phyloP scores from a whole-genome alignment of 1,284 basidiomycete species.

The Microbotryum violaceum region DNA sequence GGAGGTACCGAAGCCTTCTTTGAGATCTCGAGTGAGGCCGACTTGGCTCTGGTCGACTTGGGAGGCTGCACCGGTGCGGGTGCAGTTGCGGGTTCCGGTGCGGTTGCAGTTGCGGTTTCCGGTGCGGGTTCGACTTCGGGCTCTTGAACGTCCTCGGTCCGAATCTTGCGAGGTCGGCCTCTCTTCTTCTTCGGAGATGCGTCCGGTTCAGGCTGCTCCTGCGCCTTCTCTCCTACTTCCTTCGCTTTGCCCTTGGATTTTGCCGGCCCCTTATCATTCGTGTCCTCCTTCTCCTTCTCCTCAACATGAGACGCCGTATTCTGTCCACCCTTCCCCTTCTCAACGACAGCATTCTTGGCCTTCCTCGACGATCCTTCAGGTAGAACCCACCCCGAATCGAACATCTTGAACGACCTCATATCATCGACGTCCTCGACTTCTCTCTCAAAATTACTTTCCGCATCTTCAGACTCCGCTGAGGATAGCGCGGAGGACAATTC shows the following conservation, averaged over 20 bases:
- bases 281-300: conserved; percentile 30
- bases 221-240: conserved; percentile 5
- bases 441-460: background rate
- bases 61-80: too few relatives aligned
- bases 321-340: background rate
- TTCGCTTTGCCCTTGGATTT: conserved; percentile 7
- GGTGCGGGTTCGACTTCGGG: conserved; percentile 8
- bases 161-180: conserved; percentile 11
- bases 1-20: too few relatives aligned
- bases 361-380: too few relatives aligned
- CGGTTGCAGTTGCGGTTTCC: background rate
- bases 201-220: background rate
- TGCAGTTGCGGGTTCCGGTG: background rate
- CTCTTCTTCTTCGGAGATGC: conserved; percentile 5
- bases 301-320: background rate
- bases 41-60: too few relatives aligned
- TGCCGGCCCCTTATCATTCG: conserved; percentile 12
- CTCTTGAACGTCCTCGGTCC: background rate
- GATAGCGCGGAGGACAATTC: too few relatives aligned
- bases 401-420: conserved; percentile 3
- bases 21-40: too few relatives aligned
- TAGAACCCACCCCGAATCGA: background rate
- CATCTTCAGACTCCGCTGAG: too few relatives aligned
- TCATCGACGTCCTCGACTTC: background rate
- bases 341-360: background rate